These are phyloP conservation scores for Passiflora organensis DNA, from an alignment of 345 rosid genomes.

Conservation along the genomic window DNA sequence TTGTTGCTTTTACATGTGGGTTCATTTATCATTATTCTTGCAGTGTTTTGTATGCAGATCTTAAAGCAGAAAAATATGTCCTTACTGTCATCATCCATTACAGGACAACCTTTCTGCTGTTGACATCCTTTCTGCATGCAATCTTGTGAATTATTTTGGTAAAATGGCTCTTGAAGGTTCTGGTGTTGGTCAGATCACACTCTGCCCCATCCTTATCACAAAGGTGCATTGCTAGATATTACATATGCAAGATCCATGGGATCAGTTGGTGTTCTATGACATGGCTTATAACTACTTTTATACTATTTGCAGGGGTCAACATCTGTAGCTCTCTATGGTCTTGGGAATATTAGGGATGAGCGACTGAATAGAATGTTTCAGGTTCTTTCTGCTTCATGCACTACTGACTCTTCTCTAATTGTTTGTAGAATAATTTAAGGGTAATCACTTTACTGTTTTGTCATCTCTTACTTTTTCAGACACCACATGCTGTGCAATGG, in stretches of 20 bases:
- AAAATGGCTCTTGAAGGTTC: slow-evolving; percentile 99
- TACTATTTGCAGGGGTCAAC: slow-evolving; percentile 68
- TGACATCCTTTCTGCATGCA: slow-evolving; percentile 92
- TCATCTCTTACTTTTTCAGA: slow-evolving; percentile 39
- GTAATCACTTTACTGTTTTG: slow-evolving; percentile 13
- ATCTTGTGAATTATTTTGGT: slow-evolving; percentile 95
- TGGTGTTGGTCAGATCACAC: slow-evolving; percentile 93
- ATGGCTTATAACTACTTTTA: too few species aligned
- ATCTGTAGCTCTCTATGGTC: slow-evolving; percentile 91
- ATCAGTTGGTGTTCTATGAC: slow-evolving; percentile 1
- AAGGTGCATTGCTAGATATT: slow-evolving; percentile 49
- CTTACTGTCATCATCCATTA: slow-evolving; percentile 27
- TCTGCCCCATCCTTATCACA: slow-evolving; percentile 78
- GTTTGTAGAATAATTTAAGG: background rate
- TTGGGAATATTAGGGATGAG: slow-evolving; percentile 97
- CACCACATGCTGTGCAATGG: slow-evolving; percentile 99
- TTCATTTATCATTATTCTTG: background rate
- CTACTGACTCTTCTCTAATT: slow-evolving; percentile 13
- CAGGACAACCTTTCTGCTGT: slow-evolving; percentile 99
- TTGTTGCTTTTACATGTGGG: background rate
- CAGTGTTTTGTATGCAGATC: background rate
- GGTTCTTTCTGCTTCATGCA: slow-evolving; percentile 33
- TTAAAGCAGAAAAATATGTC: too few species aligned
- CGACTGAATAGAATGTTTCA: slow-evolving; percentile 98
- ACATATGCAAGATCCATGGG: slow-evolving; percentile 10